A percentile compares a stretch with the other conserved stretches of the same genome.
Conservation (phyloP, 306 rosid species). For the Phaseolus lunatus region DNA sequence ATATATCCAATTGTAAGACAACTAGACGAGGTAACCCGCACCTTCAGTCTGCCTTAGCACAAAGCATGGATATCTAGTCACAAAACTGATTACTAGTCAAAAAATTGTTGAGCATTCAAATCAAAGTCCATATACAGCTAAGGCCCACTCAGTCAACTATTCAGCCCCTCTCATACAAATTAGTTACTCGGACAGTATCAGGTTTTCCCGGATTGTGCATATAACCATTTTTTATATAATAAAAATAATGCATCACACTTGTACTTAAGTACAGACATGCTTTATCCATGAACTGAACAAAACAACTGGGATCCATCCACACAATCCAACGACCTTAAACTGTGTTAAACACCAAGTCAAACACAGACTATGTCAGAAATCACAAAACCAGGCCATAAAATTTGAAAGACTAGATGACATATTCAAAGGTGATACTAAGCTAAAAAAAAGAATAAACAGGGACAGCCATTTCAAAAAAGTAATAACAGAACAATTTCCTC, state of each 20-base stretch:
- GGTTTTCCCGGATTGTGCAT: background rate
- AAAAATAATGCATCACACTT: constrained; percentile 16
- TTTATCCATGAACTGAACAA: constrained; percentile 32
- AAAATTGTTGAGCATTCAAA: no score
- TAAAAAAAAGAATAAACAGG: background rate
- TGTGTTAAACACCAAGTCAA: constrained; percentile 20
- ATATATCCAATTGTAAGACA: background rate
- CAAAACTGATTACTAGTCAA: no score
- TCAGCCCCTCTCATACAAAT: background rate
- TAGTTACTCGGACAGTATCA: background rate
- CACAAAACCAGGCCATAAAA: constrained; percentile 5
- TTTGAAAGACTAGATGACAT: constrained; percentile 9
- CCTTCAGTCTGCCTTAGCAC: no score
- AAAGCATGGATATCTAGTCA: no score
- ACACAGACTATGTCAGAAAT: constrained; percentile 5
- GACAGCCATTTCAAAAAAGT: background rate
- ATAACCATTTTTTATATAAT: constrained; percentile 17
- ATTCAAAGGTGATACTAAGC: background rate
- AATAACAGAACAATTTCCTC: background rate
- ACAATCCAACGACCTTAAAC: constrained; percentile 11
- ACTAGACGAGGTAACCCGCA: no score
- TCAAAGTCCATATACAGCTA: no score
- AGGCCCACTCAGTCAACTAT: no score
- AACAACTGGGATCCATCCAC: constrained; percentile 15
- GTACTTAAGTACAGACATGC: constrained; percentile 13